These are phyloP conservation scores for Zymoseptoria tritici DNA, from an alignment of 2,329 filamentous ascomycete species.

Conservation along the genomic window DNA sequence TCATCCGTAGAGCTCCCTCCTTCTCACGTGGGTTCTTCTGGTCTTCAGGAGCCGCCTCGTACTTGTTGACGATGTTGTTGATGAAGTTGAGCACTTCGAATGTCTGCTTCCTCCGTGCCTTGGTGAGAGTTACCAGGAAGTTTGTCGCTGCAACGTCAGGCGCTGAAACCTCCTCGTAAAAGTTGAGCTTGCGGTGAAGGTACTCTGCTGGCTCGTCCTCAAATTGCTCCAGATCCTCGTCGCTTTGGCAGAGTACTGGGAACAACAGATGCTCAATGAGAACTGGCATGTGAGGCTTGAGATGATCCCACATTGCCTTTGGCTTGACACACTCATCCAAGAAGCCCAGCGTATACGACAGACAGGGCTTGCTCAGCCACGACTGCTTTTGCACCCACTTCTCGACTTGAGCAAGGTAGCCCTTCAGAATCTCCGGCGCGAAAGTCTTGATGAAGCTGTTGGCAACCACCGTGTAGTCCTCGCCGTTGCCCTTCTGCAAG, in stretches of 20 bases:
- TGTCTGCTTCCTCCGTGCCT: slow-evolving; percentile 88
- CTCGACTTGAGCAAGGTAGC: slow-evolving; percentile 89
- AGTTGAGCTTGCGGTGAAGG: slow-evolving; percentile 93
- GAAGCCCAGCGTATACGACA: slow-evolving; percentile 90
- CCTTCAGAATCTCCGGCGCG: slow-evolving; percentile 91
- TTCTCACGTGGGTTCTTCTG: slow-evolving; percentile 94
- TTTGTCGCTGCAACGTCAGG: slow-evolving; percentile 95
- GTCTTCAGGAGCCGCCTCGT: slow-evolving; percentile 73
- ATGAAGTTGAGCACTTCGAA: slow-evolving; percentile 92
- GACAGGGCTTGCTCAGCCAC: slow-evolving; percentile 89
- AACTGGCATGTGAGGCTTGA: slow-evolving; percentile 89
- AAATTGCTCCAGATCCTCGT: slow-evolving; percentile 90
- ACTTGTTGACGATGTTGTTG: slow-evolving; percentile 88
- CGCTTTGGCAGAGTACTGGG: slow-evolving; percentile 83
- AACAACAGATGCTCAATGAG: slow-evolving; percentile 93
- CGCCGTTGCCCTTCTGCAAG: slow-evolving; percentile 64
- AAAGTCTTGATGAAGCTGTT: slow-evolving; percentile 88
- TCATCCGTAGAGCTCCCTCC: slow-evolving; percentile 94
- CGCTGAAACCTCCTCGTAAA: slow-evolving; percentile 92
- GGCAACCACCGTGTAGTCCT: slow-evolving; percentile 73
- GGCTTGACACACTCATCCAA: slow-evolving; percentile 96
- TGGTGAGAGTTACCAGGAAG: slow-evolving; percentile 90
- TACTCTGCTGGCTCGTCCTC: slow-evolving; percentile 93
- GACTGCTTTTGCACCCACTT: slow-evolving; percentile 93
- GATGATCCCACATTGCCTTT: slow-evolving; percentile 90